Percentiles rank a stretch among this genome's conserved stretches.
These are phyloP conservation scores for Acidomyces sp. DNA, from an alignment of 495 filamentous ascomycete species.

Conservation along the genomic window DNA sequence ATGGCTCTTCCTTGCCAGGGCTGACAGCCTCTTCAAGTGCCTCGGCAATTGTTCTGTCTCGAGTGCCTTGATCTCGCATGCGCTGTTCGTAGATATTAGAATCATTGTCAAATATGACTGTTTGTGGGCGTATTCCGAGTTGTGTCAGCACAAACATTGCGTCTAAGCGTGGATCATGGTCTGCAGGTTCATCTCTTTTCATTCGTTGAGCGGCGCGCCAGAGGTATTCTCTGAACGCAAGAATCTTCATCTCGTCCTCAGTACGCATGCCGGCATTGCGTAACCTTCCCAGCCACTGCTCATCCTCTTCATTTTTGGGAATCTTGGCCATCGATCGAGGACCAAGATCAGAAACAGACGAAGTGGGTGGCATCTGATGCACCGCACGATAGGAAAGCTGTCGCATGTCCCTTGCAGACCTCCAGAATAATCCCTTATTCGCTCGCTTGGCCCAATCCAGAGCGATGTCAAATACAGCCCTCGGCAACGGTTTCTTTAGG, in stretches of 20 bases:
- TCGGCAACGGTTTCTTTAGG: slow-evolving; percentile 70
- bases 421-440: slow-evolving; percentile 79
- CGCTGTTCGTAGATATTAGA: slow-evolving; percentile 27
- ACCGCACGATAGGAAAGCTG: slow-evolving; percentile 14
- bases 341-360: slow-evolving; percentile 35
- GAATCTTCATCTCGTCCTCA: slow-evolving; percentile 84
- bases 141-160: slow-evolving; percentile 56
- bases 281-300: slow-evolving; percentile 78
- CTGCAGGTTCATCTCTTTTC: slow-evolving; percentile 37
- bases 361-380: slow-evolving; percentile 28
- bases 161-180: slow-evolving; percentile 41
- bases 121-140: slow-evolving; percentile 65
- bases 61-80: slow-evolving; percentile 6
- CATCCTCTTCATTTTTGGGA: slow-evolving; percentile 82
- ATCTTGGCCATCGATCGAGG: slow-evolving; percentile 36
- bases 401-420: slow-evolving; percentile 34
- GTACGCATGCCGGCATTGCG: slow-evolving; percentile 66
- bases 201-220: slow-evolving; percentile 70
- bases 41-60: slow-evolving; percentile 48
- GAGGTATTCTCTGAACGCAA: slow-evolving; percentile 79
- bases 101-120: slow-evolving; percentile 78
- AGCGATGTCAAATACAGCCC: slow-evolving; percentile 70
- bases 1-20: neutral
- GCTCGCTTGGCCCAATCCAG: slow-evolving; percentile 72
- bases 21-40: slow-evolving; percentile 86